Evolutionary conservation across 2,329 filamentous ascomycete species (phyloP).

Genomic region (Macrophomina pseudophaseolina): DNA sequence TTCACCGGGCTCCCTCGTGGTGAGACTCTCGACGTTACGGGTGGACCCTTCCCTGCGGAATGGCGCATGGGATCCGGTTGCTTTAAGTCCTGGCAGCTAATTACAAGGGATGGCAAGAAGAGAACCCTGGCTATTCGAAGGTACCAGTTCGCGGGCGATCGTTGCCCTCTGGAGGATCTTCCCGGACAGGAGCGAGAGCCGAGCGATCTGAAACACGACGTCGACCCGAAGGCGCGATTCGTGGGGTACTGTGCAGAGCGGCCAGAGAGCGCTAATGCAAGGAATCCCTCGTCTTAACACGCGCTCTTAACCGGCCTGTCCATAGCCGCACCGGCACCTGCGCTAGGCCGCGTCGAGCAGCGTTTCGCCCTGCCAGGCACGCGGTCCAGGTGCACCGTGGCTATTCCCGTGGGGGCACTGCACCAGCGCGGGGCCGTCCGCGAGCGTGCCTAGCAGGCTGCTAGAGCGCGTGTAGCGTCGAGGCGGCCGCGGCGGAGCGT

Average conservation of each 20-base stretch:
- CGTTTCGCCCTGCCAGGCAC: conserved; percentile 18
- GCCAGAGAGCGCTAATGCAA: conserved; percentile 20
- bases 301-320: neutral
- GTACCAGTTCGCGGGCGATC: conserved; percentile 22
- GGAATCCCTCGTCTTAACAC: conserved; percentile 25
- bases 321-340: neutral
- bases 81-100: conserved; percentile 25
- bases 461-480: too few relatives aligned
- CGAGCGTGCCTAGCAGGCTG: neutral
- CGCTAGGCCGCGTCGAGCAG: neutral
- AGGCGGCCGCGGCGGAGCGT: neutral
- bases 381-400: neutral
- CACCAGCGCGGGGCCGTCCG: neutral
- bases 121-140: conserved; percentile 25
- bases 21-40: conserved; percentile 25
- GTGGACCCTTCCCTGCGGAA: conserved; percentile 26
- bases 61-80: conserved; percentile 21
- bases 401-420: neutral
- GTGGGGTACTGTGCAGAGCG: conserved; percentile 23
- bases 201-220: conserved; percentile 27
- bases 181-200: conserved; percentile 20
- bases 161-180: conserved; percentile 21
- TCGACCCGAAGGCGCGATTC: conserved; percentile 28
- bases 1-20: conserved; percentile 21
- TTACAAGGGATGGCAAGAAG: conserved; percentile 24